Percentiles rank a stretch among this genome's conserved stretches.
These are phyloP conservation scores for Eucalyptus regnans DNA, from an alignment of 345 rosid species.

Conservation along the genomic window DNA sequence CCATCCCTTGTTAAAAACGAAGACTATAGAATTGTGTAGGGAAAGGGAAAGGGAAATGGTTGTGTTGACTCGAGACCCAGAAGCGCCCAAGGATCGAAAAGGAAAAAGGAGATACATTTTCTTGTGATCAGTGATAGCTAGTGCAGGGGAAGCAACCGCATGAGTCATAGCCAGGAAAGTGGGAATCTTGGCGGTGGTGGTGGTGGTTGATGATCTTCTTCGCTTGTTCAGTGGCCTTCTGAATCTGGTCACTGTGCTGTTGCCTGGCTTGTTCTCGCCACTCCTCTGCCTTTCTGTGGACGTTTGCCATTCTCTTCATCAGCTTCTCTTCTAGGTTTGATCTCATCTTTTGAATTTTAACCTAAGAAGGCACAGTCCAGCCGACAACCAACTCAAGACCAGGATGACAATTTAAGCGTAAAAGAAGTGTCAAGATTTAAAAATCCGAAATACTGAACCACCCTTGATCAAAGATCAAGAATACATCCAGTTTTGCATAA, in stretches of 20 bases:
- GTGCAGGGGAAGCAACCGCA: conserved; percentile 75
- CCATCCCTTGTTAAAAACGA: background rate
- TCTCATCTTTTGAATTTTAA: conserved; percentile 89
- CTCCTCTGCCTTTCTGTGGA: conserved; percentile 70
- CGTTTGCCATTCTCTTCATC: conserved; percentile 77
- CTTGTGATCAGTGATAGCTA: background rate
- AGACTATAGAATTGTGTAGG: background rate
- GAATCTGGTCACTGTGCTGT: conserved; percentile 56
- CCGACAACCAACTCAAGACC: background rate
- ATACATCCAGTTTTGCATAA: background rate
- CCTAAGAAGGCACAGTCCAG: conserved; percentile 18
- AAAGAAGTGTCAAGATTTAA: background rate
- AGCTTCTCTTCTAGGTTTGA: conserved; percentile 74
- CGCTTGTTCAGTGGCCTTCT: conserved; percentile 24
- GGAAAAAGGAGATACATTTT: background rate
- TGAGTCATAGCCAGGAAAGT: conserved; percentile 3
- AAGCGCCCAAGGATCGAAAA: background rate
- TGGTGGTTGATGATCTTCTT: conserved; percentile 27
- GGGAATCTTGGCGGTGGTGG: conserved; percentile 1
- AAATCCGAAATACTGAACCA: background rate
- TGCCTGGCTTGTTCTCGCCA: conserved; percentile 59
- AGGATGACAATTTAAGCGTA: background rate
- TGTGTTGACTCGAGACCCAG: background rate
- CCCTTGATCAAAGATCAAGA: background rate
- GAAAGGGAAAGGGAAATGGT: background rate